These are phyloP conservation scores for Aspergillus egyptiacus DNA, from an alignment of 495 filamentous ascomycete species.

Conservation along the genomic window DNA sequence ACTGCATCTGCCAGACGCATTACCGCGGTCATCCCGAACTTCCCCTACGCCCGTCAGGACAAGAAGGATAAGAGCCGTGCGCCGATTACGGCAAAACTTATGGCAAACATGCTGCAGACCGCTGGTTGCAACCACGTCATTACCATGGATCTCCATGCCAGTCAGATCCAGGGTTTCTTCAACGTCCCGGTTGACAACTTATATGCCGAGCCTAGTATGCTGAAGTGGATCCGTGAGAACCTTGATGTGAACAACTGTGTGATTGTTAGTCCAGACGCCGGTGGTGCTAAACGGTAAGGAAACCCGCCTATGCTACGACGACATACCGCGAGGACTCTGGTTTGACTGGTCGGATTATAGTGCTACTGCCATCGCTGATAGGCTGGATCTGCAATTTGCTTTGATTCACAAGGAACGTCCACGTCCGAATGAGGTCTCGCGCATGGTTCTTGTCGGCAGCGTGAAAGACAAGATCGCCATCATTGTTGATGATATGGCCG, in stretches of 20 bases:
- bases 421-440: conserved; percentile 88
- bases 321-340: not conserved
- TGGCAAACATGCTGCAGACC: conserved; percentile 97
- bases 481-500: conserved; percentile 79
- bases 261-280: conserved; percentile 94
- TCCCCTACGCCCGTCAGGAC: conserved; percentile 97
- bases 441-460: conserved; percentile 79
- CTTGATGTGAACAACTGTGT: conserved; percentile 77
- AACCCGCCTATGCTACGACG: not conserved
- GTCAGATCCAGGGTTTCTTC: conserved; percentile 81
- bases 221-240: conserved; percentile 87
- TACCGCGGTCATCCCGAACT: conserved; percentile 91
- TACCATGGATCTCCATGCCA: conserved; percentile 72
- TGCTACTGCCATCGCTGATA: conserved; percentile 93
- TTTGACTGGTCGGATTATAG: conserved; percentile 28
- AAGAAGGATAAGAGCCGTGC: conserved; percentile 97
- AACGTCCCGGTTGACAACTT: conserved; percentile 97
- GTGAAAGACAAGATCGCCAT: conserved; percentile 60
- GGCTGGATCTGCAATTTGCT: conserved; percentile 91
- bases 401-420: conserved; percentile 98
- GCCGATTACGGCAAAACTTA: conserved; percentile 78
- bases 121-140: conserved; percentile 85
- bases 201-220: conserved; percentile 89
- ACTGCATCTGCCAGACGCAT: conserved; percentile 92
- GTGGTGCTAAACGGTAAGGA: conserved; percentile 85